These are phyloP conservation scores for Aquilaria yunnanensis DNA, from an alignment of 345 rosid species.

Conservation along the genomic window DNA sequence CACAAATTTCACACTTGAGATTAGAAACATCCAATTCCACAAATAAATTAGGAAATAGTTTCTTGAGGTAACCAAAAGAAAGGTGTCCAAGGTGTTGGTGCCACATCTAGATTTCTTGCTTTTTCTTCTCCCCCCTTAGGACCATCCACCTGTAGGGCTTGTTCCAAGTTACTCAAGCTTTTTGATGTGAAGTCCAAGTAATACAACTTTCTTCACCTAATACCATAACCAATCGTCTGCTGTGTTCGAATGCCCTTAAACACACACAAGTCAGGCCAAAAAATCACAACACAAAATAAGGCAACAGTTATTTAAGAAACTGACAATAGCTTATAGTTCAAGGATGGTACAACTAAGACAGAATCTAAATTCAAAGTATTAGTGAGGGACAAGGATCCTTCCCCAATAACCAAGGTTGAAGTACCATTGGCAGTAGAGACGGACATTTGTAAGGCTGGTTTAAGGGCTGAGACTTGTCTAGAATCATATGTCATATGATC, in stretches of 20 bases:
- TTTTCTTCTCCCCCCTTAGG: not conserved
- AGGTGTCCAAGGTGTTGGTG: not conserved
- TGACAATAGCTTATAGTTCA: not conserved
- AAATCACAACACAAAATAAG: constrained; percentile 1
- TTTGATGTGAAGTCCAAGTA: constrained; percentile 1
- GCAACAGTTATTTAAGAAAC: not conserved
- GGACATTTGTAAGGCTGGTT: not conserved
- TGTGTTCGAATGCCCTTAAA: too few species aligned
- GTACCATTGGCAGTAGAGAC: not conserved
- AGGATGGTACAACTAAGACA: not conserved
- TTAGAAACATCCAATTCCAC: too few species aligned
- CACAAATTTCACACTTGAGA: too few species aligned
- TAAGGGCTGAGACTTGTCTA: not conserved
- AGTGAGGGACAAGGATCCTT: too few species aligned
- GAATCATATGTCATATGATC: not conserved
- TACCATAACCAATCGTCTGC: too few species aligned
- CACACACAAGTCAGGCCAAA: too few species aligned
- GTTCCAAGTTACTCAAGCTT: not conserved
- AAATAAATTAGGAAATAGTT: too few species aligned
- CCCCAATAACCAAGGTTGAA: too few species aligned
- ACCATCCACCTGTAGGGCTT: not conserved
- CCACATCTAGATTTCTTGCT: not conserved
- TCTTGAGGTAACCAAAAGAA: not conserved
- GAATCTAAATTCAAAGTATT: too few species aligned
- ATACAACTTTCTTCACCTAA: not conserved